Base-by-base conservation (phyloP, 352 stramenopile species). In the Phytophthora brassicae region DNA sequence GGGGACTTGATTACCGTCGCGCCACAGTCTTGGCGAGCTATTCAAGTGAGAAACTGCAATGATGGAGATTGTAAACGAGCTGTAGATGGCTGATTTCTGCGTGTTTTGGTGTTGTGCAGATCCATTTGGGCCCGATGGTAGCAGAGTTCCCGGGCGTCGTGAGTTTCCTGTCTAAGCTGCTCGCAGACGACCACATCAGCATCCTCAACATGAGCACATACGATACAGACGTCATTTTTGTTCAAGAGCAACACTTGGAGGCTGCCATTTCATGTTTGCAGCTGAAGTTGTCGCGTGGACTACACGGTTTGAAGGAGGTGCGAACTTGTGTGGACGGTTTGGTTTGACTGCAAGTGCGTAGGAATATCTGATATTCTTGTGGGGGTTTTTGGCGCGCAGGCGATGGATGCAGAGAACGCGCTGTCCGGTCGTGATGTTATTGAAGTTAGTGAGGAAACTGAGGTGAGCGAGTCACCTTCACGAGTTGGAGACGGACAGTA, bases 121-220 rank as follows among this genome's bases (percentile, higher is more conserved):
- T 94, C 48, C 86, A 95, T 59, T 68, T 95, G 56, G 86, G 84
- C 0, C 84, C 86, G 6, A 92, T 95, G 84, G 84, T 93, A 36
- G 86, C 81, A 5, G 84, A 95, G 56, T 95, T 95, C 56, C 86
- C 86, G 3, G 86, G 86, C 16, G 75, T 95, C 35, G 76, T 94
- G 55, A 91, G 85, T 60, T 95, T 95, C 51, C 58, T 95, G 22
- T 95, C 86, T 35, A 92, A 92, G 56, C 60, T 93, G 29, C 67
- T 95, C 11, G 86, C 86, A 0, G 81, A 92, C 52, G 84, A 92
- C 56, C 67, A 84, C 33, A 95, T 95, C 56, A 93, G 84, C 82
- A 95, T 95, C 58, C 82, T 95, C 72, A 95, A 95, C 69, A 92
- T 95, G 86, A 95, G 86, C 72, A 93, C 84, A 1, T 95, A 91